phyloP scores from a whole-genome alignment of 345 rosid genomes.

The Cochlearia excelsa region DNA sequence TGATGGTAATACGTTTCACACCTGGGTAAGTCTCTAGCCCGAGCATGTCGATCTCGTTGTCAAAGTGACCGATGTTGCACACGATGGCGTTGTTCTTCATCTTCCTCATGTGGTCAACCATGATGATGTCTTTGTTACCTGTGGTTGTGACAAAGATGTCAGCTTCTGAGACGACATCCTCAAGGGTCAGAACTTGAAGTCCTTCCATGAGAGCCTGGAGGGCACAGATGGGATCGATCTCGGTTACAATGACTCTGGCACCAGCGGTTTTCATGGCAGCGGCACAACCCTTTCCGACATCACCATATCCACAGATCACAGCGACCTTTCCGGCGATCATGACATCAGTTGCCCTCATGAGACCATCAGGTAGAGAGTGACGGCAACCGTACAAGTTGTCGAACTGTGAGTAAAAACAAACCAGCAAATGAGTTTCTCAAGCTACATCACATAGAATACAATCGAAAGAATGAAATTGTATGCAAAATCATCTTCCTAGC shows the following conservation, averaged over 20 bases:
- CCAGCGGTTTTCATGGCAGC: conserved; percentile 90
- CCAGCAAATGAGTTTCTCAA: background rate
- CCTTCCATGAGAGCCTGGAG: conserved; percentile 96
- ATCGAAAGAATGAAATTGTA: too few species aligned
- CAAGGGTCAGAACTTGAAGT: conserved; percentile 67
- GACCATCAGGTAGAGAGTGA: conserved; percentile 96
- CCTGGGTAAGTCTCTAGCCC: conserved; percentile 81
- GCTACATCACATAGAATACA: background rate
- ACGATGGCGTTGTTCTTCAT: conserved; percentile 98
- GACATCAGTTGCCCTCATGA: conserved; percentile 97
- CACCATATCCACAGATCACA: conserved; percentile 87
- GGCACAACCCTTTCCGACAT: conserved; percentile 96
- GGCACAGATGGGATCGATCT: conserved; percentile 92
- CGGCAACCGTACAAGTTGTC: conserved; percentile 96
- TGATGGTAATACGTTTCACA: conserved; percentile 85
- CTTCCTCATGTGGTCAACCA: conserved; percentile 87
- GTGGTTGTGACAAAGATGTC: conserved; percentile 93
- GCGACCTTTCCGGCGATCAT: conserved; percentile 93
- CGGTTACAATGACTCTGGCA: conserved; percentile 84
- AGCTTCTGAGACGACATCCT: conserved; percentile 63
- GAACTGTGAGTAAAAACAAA: conserved; percentile 45
- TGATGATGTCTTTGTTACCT: conserved; percentile 87
- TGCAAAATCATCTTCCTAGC: too few species aligned
- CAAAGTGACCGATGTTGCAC: conserved; percentile 96
- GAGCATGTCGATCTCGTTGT: conserved; percentile 82